phyloP scores from a whole-genome alignment of 2,329 filamentous ascomycete genomes.

The Aureobasidium sp. region DNA sequence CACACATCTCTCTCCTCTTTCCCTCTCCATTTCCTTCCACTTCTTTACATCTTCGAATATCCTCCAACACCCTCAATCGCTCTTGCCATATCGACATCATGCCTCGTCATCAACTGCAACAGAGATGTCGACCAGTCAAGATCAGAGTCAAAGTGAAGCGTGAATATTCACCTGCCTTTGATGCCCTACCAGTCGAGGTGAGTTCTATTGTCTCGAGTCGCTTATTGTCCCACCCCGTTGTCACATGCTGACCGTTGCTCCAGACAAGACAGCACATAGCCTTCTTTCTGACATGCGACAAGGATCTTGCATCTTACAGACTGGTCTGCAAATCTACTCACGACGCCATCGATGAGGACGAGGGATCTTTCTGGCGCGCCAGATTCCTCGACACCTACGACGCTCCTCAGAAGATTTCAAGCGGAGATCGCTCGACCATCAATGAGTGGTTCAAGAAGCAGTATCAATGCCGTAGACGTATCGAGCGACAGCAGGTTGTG shows the following conservation, averaged over 20 bases:
- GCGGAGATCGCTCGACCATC: slow-evolving; percentile 17
- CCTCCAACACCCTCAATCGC: neutral
- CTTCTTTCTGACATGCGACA: slow-evolving; percentile 32
- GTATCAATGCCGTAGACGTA: slow-evolving; percentile 31
- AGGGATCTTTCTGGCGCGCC: slow-evolving; percentile 41
- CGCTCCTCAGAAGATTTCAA: slow-evolving; percentile 12
- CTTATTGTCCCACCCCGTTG: no score
- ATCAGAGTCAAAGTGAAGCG: no score
- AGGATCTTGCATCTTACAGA: slow-evolving; percentile 38
- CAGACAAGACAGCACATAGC: slow-evolving; percentile 39
- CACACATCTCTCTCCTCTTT: neutral
- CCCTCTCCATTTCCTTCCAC: neutral
- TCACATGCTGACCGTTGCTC: slow-evolving; percentile 2
- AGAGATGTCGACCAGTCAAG: neutral
- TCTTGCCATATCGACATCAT: neutral
- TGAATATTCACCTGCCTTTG: slow-evolving; percentile 21
- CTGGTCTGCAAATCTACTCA: slow-evolving; percentile 34
- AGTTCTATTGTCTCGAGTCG: neutral
- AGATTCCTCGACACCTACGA: slow-evolving; percentile 41
- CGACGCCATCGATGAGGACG: slow-evolving; percentile 35
- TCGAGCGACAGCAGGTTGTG: slow-evolving; percentile 23
- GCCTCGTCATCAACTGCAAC: neutral
- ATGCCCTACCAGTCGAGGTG: no score
- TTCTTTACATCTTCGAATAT: neutral
- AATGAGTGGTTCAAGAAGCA: slow-evolving; percentile 30